Conservation (phyloP, 805 yeast genomes). For the Kodamaea sagamina region DNA sequence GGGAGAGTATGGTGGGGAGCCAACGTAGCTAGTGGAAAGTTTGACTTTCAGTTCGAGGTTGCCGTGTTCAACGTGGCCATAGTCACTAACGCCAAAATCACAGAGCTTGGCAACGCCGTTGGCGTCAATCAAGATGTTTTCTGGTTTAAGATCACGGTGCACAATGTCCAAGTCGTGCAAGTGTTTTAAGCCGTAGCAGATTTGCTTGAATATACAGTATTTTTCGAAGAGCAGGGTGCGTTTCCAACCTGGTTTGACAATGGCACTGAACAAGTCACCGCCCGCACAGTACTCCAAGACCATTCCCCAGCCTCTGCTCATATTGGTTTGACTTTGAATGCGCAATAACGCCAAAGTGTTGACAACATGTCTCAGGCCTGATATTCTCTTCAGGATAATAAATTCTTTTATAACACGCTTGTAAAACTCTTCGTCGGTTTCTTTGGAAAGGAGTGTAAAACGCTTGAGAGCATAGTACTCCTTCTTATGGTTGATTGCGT, state of each 20-base stretch:
- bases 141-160: conserved; percentile 76
- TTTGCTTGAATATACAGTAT: conserved; percentile 69
- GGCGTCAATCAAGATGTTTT: conserved; percentile 60
- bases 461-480: conserved; percentile 65
- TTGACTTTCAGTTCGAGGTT: conserved; percentile 47
- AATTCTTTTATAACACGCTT: conserved; percentile 64
- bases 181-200: conserved; percentile 59
- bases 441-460: conserved; percentile 60
- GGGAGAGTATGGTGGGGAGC: conserved; percentile 80
- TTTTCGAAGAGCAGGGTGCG: conserved; percentile 51
- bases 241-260: conserved; percentile 63
- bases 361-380: conserved; percentile 62
- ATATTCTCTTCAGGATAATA: conserved; percentile 55
- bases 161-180: conserved; percentile 68
- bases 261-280: conserved; percentile 61
- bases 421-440: conserved; percentile 65
- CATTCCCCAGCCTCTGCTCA: conserved; percentile 77
- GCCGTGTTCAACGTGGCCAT: conserved; percentile 56
- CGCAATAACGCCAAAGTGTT: conserved; percentile 55
- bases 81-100: conserved; percentile 76
- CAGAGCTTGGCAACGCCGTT: conserved; percentile 67
- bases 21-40: conserved; percentile 54
- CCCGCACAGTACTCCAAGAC: conserved; percentile 62
- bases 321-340: conserved; percentile 53
- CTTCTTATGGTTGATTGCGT: conserved; percentile 40